Evolutionary conservation across 306 rosid genomes (phyloP).

Genomic region (Adenanthera pavonina): DNA sequence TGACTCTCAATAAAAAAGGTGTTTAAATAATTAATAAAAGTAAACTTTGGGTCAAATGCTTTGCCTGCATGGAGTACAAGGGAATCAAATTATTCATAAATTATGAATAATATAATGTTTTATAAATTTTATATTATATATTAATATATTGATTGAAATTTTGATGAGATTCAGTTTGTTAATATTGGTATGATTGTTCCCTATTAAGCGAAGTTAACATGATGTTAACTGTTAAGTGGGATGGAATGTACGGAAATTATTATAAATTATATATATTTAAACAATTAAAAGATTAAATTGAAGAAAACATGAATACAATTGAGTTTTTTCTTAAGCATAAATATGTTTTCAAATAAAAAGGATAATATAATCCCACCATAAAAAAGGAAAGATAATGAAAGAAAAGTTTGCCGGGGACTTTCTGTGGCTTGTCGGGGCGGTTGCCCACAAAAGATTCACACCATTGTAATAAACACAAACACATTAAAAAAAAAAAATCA

Average conservation of each 20-base stretch:
- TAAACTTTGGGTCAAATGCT: too few relatives aligned
- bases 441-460: constrained; percentile 69
- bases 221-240: background rate
- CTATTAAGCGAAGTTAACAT: background rate
- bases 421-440: constrained; percentile 79
- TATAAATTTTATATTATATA: too few relatives aligned
- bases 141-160: too few relatives aligned
- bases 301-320: background rate
- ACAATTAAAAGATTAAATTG: background rate
- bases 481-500: constrained; percentile 46
- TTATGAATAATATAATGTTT: too few relatives aligned
- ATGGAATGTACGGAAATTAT: background rate
- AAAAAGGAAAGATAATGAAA: constrained; percentile 26
- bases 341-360: background rate
- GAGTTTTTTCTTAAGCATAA: background rate
- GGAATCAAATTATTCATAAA: too few relatives aligned
- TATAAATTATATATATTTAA: background rate
- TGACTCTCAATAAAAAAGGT: too few relatives aligned
- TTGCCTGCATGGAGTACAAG: too few relatives aligned
- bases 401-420: constrained; percentile 59
- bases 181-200: too few relatives aligned
- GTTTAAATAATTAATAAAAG: too few relatives aligned
- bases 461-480: background rate
- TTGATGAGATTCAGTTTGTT: too few relatives aligned
- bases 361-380: background rate